Evolutionary conservation across 2,329 filamentous ascomycete genomes (phyloP), one percentile per base, ranked within the genome.

Genomic region (Beauveria asiatica): DNA sequence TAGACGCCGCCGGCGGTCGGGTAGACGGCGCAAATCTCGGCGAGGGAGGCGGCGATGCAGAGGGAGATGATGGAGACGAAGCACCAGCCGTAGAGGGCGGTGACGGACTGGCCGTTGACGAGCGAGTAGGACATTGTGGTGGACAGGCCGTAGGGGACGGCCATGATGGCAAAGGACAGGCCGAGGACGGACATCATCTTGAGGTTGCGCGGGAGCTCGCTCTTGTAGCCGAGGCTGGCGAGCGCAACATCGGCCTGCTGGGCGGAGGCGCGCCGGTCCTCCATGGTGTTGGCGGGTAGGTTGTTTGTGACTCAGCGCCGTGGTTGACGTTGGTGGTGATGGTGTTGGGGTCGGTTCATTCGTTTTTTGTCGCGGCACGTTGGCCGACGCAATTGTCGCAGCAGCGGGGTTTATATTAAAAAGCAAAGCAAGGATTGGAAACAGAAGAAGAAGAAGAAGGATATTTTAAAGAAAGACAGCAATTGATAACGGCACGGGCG

Each of bases 1-100:
- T 90, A 90, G 71, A 87, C 81, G 33, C 83, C 85, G 65, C 82
- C 82, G 13, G 82, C 82, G 5, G 77, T 80, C 0, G 78, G 78
- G 65, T 83, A 89, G n/a, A 85, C 84, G 6, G 84, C 86, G 61
- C 88, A 78, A 67, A 89, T 91, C 70, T 91, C 88, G 62, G 87
- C 87, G 45, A 91, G 78, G 17, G 85, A 89, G 13, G 85, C 81
- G 27, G 87, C 86, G 62, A 90, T 80, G 68, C 85, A 89, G 50
- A 90, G 68, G 64, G 89, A 90, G 74, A 88, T 90, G 62, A 89
- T 69, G 50, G 85, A 83, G 33, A 84, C 82, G 19, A 83, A 77
- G 37, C 74, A 59, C 73, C 87, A 76, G 25, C 89, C 89, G 86
- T 87, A 93, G 62, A 92, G 80, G 44, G 92, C 83, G 62, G 85